phyloP scores from a whole-genome alignment of 352 stramenopile species.

The Globisporangium paddicum region DNA sequence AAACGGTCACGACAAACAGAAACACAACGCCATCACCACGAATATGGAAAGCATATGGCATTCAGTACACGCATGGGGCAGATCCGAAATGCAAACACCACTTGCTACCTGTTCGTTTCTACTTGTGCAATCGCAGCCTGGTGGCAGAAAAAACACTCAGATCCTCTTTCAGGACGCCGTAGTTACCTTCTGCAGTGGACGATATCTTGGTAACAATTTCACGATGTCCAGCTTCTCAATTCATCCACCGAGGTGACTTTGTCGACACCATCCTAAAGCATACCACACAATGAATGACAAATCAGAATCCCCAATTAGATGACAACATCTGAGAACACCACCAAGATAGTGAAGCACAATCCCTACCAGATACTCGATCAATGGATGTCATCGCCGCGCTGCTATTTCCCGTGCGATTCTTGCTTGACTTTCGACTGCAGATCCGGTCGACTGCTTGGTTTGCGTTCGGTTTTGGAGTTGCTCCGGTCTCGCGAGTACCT shows the following conservation, averaged over 20 bases:
- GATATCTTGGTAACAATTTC: not conserved
- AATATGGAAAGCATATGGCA: constrained; percentile 4
- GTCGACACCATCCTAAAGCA: not conserved
- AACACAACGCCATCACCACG: not conserved
- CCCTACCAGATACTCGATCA: constrained; percentile 1
- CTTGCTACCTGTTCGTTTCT: not conserved
- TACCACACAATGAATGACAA: too few species aligned
- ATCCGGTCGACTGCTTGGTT: not conserved
- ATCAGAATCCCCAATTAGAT: not conserved
- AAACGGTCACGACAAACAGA: not conserved
- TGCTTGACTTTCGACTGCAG: constrained; percentile 11
- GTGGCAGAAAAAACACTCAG: not conserved
- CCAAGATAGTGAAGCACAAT: not conserved
- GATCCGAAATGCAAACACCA: not conserved
- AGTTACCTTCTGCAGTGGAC: not conserved
- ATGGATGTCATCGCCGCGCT: not conserved
- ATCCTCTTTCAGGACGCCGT: not conserved
- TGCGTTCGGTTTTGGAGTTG: constrained; percentile 6
- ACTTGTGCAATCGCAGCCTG: not conserved
- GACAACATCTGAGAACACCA: not conserved
- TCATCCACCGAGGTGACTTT: not conserved
- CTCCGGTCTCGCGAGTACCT: constrained; percentile 11
- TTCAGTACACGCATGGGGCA: constrained; percentile 5
- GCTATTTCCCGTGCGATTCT: constrained; percentile 6
- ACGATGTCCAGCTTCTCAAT: not conserved